A percentile compares a stretch with the other conserved stretches of the same genome.
These are phyloP conservation scores for Berberis vulgaris DNA, from an alignment of 164 flowering plant species.

Conservation along the genomic window DNA sequence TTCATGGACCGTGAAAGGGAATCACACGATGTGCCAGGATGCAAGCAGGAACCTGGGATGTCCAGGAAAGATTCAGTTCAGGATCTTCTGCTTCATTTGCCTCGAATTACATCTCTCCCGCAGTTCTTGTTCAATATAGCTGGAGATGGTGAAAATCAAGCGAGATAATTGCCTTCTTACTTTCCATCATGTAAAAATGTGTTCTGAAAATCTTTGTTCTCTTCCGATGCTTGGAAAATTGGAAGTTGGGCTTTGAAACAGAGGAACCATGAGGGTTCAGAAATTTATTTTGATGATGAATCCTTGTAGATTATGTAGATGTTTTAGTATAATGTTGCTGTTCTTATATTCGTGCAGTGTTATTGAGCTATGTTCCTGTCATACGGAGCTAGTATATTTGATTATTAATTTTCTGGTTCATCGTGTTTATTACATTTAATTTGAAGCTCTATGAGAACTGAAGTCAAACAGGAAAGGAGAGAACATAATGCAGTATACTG, in stretches of 20 bases:
- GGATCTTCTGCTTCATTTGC: slow-evolving; percentile 76
- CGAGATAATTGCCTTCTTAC: slow-evolving; percentile 19
- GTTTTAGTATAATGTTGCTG: too few species aligned
- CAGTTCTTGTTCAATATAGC: slow-evolving; percentile 69
- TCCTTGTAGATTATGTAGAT: background rate
- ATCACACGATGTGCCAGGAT: slow-evolving; percentile 19
- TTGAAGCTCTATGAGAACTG: too few species aligned
- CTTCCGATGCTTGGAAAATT: background rate
- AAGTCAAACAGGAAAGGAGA: too few species aligned
- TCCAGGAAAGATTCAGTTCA: slow-evolving; percentile 76
- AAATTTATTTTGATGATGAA: slow-evolving; percentile 13
- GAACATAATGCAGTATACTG: too few species aligned
- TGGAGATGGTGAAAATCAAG: slow-evolving; percentile 40
- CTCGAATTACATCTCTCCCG: slow-evolving; percentile 79
- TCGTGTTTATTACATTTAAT: too few species aligned
- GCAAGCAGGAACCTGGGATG: slow-evolving; percentile 40
- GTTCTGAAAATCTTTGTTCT: background rate
- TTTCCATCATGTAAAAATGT: background rate
- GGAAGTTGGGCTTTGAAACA: too few species aligned
- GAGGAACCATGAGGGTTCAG: slow-evolving; percentile 7
- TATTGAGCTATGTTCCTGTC: too few species aligned
- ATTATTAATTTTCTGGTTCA: too few species aligned
- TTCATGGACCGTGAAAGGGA: slow-evolving; percentile 16
- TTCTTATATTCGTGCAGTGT: too few species aligned
- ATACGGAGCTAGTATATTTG: too few species aligned